phyloP scores from a whole-genome alignment of 1,284 basidiomycete genomes.

The Malassezia equina region DNA sequence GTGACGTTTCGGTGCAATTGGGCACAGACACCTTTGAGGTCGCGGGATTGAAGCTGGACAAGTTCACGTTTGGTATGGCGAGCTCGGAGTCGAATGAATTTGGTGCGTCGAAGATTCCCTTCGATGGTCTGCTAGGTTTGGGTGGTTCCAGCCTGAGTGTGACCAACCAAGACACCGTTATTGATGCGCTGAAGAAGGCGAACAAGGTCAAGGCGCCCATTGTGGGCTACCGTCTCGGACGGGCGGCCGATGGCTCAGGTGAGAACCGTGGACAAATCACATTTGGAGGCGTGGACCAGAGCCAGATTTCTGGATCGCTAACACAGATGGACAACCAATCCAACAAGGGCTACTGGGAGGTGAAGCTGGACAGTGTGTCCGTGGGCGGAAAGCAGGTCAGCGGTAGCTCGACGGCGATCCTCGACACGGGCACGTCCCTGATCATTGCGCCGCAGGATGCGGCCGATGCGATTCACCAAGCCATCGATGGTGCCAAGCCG shows the following conservation, averaged over 20 bases:
- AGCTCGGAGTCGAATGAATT: slow-evolving; percentile 60
- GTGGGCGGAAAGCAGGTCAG: slow-evolving; percentile 55
- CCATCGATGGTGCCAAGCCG: slow-evolving; percentile 57
- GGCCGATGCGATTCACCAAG: slow-evolving; percentile 55
- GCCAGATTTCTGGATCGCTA: slow-evolving; percentile 51
- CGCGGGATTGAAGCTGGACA: slow-evolving; percentile 58
- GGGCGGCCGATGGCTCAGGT: slow-evolving; percentile 53
- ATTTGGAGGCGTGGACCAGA: slow-evolving; percentile 66
- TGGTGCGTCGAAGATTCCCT: slow-evolving; percentile 50
- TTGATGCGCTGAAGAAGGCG: slow-evolving; percentile 60
- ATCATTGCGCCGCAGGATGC: slow-evolving; percentile 49
- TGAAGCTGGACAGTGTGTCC: slow-evolving; percentile 55
- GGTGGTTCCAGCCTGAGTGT: slow-evolving; percentile 51
- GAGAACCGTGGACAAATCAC: slow-evolving; percentile 67
- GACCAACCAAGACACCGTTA: slow-evolving; percentile 60
- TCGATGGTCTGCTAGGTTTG: slow-evolving; percentile 76
- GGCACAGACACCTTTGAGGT: slow-evolving; percentile 61
- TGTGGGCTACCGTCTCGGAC: slow-evolving; percentile 69
- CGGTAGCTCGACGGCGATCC: slow-evolving; percentile 53
- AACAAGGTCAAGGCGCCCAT: slow-evolving; percentile 61
- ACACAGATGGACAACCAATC: slow-evolving; percentile 45
- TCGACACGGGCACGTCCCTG: slow-evolving; percentile 49
- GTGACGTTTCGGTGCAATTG: slow-evolving; percentile 60
- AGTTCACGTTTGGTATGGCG: slow-evolving; percentile 66
- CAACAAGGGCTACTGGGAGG: slow-evolving; percentile 65